Conservation (phyloP, 805 yeast species). For the Saccharomycopsis schoenii region DNA sequence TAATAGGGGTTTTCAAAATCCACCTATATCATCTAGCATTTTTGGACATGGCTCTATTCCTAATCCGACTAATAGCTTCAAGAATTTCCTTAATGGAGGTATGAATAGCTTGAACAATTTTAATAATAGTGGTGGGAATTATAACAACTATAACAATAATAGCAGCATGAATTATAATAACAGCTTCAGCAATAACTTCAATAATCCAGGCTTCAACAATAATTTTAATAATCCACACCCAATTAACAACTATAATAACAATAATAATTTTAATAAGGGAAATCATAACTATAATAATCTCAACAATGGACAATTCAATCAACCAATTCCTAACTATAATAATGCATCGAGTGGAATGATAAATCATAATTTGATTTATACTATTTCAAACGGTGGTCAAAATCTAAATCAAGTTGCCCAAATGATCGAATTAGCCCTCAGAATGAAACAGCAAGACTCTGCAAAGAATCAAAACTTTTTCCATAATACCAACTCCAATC, state of each 20-base stretch:
- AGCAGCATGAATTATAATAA: not conserved
- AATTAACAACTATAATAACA: not conserved
- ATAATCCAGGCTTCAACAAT: not conserved
- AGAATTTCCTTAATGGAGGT: not conserved
- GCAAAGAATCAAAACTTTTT: not conserved
- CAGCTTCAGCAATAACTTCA: not conserved
- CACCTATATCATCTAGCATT: not conserved
- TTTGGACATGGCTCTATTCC: not conserved
- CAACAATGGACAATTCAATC: not conserved
- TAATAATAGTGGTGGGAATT: too few relatives aligned
- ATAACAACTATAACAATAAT: not conserved
- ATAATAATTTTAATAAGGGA: not conserved
- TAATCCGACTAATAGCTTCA: not conserved
- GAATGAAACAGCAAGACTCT: slow-evolving; percentile 2
- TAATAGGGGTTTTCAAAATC: not conserved
- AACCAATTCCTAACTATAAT: not conserved
- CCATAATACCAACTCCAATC: not conserved
- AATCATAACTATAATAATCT: not conserved
- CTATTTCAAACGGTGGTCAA: slow-evolving; percentile 5
- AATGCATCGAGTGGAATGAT: not conserved
- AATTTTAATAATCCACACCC: not conserved
- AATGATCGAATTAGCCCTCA: slow-evolving; percentile 10
- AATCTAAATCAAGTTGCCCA: slow-evolving; percentile 14
- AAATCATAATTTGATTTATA: not conserved
- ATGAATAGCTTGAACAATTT: not conserved